Conservation (phyloP, 805 yeast genomes). For the Debaryomyces tyrocola region DNA sequence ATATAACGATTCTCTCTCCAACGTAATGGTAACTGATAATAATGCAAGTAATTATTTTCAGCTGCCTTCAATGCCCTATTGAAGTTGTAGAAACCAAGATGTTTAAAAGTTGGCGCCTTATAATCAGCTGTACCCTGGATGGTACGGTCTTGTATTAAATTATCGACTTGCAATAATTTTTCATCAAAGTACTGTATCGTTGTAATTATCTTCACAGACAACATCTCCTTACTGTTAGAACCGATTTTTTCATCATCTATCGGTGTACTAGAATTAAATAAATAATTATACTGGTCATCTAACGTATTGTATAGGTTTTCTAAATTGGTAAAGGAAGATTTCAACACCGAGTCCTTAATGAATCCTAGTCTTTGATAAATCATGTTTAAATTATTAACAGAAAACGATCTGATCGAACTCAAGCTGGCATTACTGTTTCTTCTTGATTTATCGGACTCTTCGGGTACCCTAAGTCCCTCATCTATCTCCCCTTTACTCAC, state of each 20-base stretch:
- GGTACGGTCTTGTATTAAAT: constrained; percentile 32
- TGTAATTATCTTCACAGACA: constrained; percentile 38
- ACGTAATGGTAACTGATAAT: constrained; percentile 84
- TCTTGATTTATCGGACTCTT: constrained; percentile 15
- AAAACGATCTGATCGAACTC: constrained; percentile 28
- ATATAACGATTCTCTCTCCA: constrained; percentile 94
- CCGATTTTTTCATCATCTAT: neutral
- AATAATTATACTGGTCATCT: constrained; percentile 41
- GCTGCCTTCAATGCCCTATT: constrained; percentile 35
- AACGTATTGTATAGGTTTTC: constrained; percentile 38
- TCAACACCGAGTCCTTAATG: constrained; percentile 37
- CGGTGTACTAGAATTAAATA: constrained; percentile 21
- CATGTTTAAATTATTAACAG: constrained; percentile 30
- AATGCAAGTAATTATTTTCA: constrained; percentile 56
- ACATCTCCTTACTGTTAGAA: constrained; percentile 22
- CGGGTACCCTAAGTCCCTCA: neutral
- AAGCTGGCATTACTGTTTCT: constrained; percentile 30
- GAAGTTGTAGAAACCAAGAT: constrained; percentile 39
- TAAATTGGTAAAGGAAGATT: constrained; percentile 36
- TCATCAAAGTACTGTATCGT: constrained; percentile 45
- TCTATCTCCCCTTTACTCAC: constrained; percentile 5
- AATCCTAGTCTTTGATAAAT: constrained; percentile 35
- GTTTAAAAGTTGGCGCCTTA: constrained; percentile 29
- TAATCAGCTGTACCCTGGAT: constrained; percentile 28
- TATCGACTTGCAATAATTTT: constrained; percentile 37